These are phyloP conservation scores for Hypoxylon perforatum DNA, from an alignment of 495 filamentous ascomycete genomes.

Conservation along the genomic window DNA sequence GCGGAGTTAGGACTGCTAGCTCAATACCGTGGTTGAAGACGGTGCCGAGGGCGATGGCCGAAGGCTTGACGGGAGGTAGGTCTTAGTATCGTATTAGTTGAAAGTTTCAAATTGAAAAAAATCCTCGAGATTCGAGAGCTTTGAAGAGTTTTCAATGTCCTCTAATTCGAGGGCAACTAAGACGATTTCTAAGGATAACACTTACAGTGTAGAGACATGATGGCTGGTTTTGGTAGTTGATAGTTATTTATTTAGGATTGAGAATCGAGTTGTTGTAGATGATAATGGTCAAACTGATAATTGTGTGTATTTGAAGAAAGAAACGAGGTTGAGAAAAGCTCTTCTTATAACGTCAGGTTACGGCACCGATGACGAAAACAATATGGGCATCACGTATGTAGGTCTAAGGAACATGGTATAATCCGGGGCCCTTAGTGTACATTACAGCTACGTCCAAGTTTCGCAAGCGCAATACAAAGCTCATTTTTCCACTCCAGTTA, in stretches of 20 bases:
- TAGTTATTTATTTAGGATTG: constrained; percentile 2
- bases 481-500: background rate
- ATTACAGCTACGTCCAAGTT: constrained; percentile 11
- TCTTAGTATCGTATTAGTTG: constrained; percentile 64
- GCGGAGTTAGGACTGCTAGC: constrained; percentile 77
- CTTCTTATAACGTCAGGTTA: constrained; percentile 38
- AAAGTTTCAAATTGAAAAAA: background rate
- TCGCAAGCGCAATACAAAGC: constrained; percentile 8
- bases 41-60: constrained; percentile 94
- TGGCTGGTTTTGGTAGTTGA: constrained; percentile 43
- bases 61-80: constrained; percentile 96
- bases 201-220: constrained; percentile 70
- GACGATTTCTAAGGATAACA: constrained; percentile 18
- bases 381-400: constrained; percentile 5
- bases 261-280: constrained; percentile 8
- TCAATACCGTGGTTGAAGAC: constrained; percentile 85
- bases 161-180: background rate
- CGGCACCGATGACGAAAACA: constrained; percentile 42
- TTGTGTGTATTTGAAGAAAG: constrained; percentile 1
- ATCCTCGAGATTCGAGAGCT: too few species aligned
- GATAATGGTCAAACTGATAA: constrained; percentile 5
- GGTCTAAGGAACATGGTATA: constrained; percentile 25
- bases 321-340: constrained; percentile 29
- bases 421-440: constrained; percentile 17
- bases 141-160: too few species aligned